Evolutionary conservation across 345 rosid species (phyloP), one percentile per base, ranked within the genome.

Genomic region (Passiflora organensis): DNA sequence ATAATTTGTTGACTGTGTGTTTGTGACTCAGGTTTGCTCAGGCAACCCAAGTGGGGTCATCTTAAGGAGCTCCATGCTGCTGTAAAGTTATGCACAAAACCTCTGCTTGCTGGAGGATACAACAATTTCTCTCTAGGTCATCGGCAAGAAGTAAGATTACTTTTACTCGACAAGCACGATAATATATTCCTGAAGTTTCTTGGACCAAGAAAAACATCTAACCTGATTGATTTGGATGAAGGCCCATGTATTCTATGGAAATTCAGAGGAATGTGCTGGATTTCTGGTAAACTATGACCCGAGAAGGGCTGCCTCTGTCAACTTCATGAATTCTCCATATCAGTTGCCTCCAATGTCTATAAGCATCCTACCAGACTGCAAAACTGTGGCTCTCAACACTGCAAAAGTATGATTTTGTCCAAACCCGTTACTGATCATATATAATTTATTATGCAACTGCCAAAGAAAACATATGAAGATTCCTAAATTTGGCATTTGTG

Each of bases 11-110:
- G 10, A 6, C 14, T 1, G 23, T n/a, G 45, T 10, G 66, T n/a
- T 38, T 47, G 15, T n/a, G n/a, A n/a, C 61, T 2, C 44, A 86
- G 90, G 95, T 25, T 24, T 86, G 57, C 63, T 70, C 24, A 74
- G 87, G 72, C 80, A 81, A 59, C 87, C 95, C 11, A 80, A 83
- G 60, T 81, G 76, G 77, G 85, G 84, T 32, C 90, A 86, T 78
- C 82, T 81, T 23, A 72, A 72, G 64, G 87, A 81, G 50, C 63
- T 86, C 51, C 84, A 81, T 67, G 71, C 75, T 2, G 75, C 87
- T 51, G 68, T 83, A 21, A 86, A 83, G 65, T 46, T 69, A 51
- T 77, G 87, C 71, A 66, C 66, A 44, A 61, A 59, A 57, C 74
- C 87, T 70, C 55, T 86, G 17, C 79, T 79, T 13, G 56, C 65